Conservation (phyloP, 768 basidiomycete genomes). For the Mycena olivaceomarginata region DNA sequence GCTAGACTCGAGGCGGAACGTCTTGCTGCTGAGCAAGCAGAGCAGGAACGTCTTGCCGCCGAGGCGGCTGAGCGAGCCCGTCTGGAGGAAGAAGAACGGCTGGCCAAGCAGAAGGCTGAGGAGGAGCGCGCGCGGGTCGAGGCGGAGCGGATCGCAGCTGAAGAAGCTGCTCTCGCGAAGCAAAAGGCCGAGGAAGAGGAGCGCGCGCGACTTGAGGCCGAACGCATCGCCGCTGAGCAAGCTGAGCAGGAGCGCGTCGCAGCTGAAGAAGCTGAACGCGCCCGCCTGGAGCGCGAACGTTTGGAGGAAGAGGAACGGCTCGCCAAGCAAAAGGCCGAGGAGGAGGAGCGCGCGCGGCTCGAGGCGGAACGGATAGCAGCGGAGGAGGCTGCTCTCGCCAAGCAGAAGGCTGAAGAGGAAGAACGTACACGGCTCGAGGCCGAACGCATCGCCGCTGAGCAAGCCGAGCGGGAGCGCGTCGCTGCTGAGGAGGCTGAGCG, state of each 20-base stretch:
- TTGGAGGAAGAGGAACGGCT: slow-evolving; percentile 1
- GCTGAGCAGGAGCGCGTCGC: slow-evolving; percentile 19
- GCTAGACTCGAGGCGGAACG: neutral
- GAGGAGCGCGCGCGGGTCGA: neutral
- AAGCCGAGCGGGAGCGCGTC: too few species aligned
- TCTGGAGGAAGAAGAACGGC: neutral
- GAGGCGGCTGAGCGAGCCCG: neutral
- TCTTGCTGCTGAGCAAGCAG: neutral
- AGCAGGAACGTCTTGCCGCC: neutral
- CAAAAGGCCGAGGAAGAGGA: slow-evolving; percentile 1
- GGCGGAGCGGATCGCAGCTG: neutral
- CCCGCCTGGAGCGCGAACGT: neutral
- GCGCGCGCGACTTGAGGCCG: neutral
- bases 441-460: too few species aligned
- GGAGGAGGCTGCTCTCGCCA: neutral
- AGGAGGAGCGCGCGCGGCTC: neutral
- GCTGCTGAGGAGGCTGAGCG: too few species aligned
- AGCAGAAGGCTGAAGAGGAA: neutral
- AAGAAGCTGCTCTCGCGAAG: neutral
- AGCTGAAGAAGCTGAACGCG: neutral
- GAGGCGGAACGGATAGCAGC: neutral
- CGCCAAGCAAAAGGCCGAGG: neutral
- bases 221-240: slow-evolving; percentile 9
- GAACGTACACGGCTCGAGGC: too few species aligned
- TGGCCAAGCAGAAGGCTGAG: neutral